Base-by-base conservation (phyloP, 139 green algal species). In the Medakamo hakoo region DNA sequence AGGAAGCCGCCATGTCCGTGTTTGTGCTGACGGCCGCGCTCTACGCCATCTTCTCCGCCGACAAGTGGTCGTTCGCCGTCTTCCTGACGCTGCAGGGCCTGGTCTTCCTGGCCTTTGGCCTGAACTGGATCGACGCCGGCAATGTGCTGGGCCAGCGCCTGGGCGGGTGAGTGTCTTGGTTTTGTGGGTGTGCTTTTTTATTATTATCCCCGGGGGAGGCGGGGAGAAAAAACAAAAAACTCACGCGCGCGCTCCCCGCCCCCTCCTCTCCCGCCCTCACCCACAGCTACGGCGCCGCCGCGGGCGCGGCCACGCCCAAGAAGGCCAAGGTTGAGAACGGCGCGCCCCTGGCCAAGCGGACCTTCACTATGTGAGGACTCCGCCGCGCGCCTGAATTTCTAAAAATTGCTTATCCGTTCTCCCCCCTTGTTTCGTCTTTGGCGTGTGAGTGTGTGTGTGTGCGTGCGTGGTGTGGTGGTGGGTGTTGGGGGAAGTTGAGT, bases 101-200 rank as follows among this genome's bases (percentile, higher is more conserved):
- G 40, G 82, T 86, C 2, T 93, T 93, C 69, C 63, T 86, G 16
- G 71, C 78, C 9, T 93, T 93, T 80, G 85, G 80, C 5, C 70
- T 88, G 30, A 86, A 86, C 63, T 65, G 79, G 68, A 78, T 90
- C 14, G 84, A 91, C 65, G 73, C 65, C 28, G 79, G 76, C 49
- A 68, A 66, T 27, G 63, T 85, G 55, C 76, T 87, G 49, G 81
- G 81, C 29, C 63, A 71, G 14, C 68, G 78, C 49, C 57, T 86
- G 55, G 78, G 40, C 40, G 16, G 16, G n/a, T n/a, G n/a, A n/a
- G n/a, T n/a, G n/a, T n/a, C n/a, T 28, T 57, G n/a, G n/a, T n/a
- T n/a, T n/a, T n/a, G n/a, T n/a, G n/a, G n/a, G n/a, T n/a, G 30
- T 19, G 22, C 19, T 63, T 21, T 24, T 48, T 58, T 58, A 23